Percentiles rank a stretch among this genome's conserved stretches.
Conservation (phyloP, 257 asterid genomes). For the Solanum tarijense region DNA sequence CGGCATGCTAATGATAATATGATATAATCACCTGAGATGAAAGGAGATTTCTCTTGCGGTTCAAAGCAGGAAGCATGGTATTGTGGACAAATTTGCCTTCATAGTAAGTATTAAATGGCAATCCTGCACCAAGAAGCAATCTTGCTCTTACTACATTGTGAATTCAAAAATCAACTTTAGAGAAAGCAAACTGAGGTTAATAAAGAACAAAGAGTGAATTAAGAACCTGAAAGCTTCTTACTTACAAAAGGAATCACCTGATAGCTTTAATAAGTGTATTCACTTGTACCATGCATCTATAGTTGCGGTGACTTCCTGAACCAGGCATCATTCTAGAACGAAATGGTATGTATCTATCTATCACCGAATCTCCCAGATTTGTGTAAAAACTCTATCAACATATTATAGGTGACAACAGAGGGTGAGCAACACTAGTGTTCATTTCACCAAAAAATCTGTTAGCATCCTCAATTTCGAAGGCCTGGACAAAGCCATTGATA, state of each 20-base stretch:
- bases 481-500: slow-evolving; percentile 51
- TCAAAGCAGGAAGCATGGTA: neutral
- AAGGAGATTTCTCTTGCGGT: neutral
- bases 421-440: neutral
- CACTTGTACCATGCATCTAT: neutral
- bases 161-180: neutral
- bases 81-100: neutral
- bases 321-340: neutral
- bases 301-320: neutral
- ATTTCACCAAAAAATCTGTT: slow-evolving; percentile 24
- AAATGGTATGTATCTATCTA: neutral
- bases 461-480: slow-evolving; percentile 55
- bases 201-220: neutral
- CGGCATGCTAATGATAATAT: neutral
- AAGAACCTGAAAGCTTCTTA: neutral
- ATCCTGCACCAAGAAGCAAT: neutral
- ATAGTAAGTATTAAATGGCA: neutral
- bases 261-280: neutral
- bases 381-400: too few species aligned
- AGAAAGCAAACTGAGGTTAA: neutral
- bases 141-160: neutral
- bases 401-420: too few species aligned
- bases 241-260: neutral
- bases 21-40: neutral
- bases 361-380: too few species aligned